phyloP scores from a whole-genome alignment of 2,329 filamentous ascomycete genomes.

The Trichoderma gracile region DNA sequence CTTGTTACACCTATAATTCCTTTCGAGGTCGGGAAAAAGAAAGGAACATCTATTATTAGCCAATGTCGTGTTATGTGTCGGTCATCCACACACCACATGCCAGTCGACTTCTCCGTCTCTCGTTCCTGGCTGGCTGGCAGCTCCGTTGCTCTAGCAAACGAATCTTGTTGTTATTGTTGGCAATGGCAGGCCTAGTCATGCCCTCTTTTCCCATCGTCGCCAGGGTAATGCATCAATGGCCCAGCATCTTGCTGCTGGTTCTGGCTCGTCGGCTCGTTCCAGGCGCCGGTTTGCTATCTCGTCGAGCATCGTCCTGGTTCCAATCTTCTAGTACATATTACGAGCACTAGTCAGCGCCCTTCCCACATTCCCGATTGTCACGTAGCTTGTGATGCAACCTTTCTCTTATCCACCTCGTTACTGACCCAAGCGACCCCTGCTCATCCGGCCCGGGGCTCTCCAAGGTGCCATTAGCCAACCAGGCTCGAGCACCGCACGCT shows the following conservation, averaged over 20 bases:
- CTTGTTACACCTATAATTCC: not conserved
- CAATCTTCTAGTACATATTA: not conserved
- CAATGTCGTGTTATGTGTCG: not conserved
- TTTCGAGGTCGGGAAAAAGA: not conserved
- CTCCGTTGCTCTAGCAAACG: not conserved
- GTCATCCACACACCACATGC: constrained; percentile 12
- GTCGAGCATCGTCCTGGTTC: not conserved
- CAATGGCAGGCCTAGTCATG: not conserved
- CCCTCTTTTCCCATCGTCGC: not conserved
- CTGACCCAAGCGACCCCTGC: constrained; percentile 7
- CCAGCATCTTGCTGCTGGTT: not conserved
- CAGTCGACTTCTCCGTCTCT: not conserved
- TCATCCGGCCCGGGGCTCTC: not conserved
- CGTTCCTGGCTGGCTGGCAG: not conserved
- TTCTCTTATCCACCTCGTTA: constrained; percentile 20
- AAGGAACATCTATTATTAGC: constrained; percentile 2
- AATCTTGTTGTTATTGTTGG: not conserved
- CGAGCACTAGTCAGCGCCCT: constrained; percentile 23
- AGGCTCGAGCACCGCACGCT: not conserved
- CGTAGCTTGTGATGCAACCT: constrained; percentile 25
- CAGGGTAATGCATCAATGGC: not conserved
- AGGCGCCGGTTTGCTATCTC: not conserved
- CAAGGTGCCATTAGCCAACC: constrained; percentile 20
- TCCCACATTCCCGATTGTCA: constrained; percentile 26
- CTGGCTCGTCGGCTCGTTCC: not conserved